Base-by-base conservation (phyloP, 768 basidiomycete genomes). In the Russula olivacea region DNA sequence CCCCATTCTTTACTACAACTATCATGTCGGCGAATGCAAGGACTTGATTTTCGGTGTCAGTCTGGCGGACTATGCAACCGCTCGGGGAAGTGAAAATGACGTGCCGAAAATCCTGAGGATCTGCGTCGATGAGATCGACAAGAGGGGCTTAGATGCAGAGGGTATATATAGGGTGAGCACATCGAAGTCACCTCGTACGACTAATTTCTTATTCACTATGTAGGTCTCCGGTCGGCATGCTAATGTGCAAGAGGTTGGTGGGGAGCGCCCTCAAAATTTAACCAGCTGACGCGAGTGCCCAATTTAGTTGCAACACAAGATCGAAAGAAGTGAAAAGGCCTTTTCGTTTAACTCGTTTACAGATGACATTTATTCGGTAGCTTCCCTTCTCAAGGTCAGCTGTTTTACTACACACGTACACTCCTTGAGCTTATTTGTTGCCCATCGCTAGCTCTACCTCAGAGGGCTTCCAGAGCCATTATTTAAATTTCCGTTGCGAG, bases 11-110 rank as follows among this genome's bases (percentile, higher is more conserved):
- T 93, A 93, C 74, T 80, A 88, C 69, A 86, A 90, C 70, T 87
- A 83, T 60, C 78, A 81, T 64, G 88, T 96, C 28, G 94, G 94
- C 28, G 85, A 86, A 71, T 97, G 93, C 70, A 83, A 81, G 57
- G 93, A 95, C 73, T 75, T 97, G 28, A 89, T 95, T 38, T 97
- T 96, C 71, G 94, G 93, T 25, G 85, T 95, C 67, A 87, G 83
- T 67, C 75, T 97, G 61, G 86, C 88, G 45, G 93, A 95, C 70
- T 96, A 97, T 70, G 91, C 93, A 17, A 92, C 88, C 43, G 81
- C 90, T 10, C 83, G 92, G 65, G 83, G 83, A 48, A 75, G 75
- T 19, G 91, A 94, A 64, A 84, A 83, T 12, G 83, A 87, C 10
- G 78, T 89, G 36, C 94, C 94, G 0, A 89, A 85, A 73, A 89